Conservation (phyloP, 2,329 filamentous ascomycete species). For the Fusarium sp. region DNA sequence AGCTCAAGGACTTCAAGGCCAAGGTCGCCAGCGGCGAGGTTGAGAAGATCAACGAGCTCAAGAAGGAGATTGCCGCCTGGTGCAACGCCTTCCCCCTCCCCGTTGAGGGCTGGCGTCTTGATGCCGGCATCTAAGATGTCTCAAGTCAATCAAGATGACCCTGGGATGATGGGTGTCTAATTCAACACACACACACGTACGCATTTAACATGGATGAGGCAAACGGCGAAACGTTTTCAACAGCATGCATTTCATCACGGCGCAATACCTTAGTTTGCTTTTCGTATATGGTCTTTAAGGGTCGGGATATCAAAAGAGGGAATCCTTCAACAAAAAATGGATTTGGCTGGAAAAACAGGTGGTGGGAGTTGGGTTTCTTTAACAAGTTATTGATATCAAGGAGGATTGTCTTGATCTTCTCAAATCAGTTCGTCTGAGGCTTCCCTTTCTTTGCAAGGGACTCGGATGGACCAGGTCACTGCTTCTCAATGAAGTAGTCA, state of each 20-base stretch:
- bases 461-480: conserved; percentile 2
- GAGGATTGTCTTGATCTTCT: conserved; percentile 32
- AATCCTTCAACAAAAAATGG: conserved; percentile 45
- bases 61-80: conserved; percentile 91
- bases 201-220: conserved; percentile 49
- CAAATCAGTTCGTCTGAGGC: conserved; percentile 5
- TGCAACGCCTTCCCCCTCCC: conserved; percentile 92
- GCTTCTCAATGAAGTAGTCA: conserved; percentile 10
- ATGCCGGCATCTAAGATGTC: conserved; percentile 66
- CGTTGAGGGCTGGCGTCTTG: conserved; percentile 77
- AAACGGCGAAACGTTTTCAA: conserved; percentile 48
- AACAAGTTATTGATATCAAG: conserved; percentile 27
- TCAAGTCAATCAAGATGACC: conserved; percentile 8
- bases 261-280: conserved; percentile 45
- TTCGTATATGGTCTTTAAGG: conserved; percentile 32
- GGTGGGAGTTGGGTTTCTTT: conserved; percentile 44
- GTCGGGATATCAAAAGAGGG: conserved; percentile 34
- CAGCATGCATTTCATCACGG: conserved; percentile 49
- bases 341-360: conserved; percentile 35
- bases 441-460: neutral
- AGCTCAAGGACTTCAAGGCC: conserved; percentile 99
- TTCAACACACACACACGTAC: conserved; percentile 23
- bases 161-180: conserved; percentile 23
- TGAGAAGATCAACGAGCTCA: conserved; percentile 83
- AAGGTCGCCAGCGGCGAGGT: conserved; percentile 85